Base-by-base conservation (phyloP, 2,329 filamentous ascomycete species). In the Magnaporthiopsis rhizophila region DNA sequence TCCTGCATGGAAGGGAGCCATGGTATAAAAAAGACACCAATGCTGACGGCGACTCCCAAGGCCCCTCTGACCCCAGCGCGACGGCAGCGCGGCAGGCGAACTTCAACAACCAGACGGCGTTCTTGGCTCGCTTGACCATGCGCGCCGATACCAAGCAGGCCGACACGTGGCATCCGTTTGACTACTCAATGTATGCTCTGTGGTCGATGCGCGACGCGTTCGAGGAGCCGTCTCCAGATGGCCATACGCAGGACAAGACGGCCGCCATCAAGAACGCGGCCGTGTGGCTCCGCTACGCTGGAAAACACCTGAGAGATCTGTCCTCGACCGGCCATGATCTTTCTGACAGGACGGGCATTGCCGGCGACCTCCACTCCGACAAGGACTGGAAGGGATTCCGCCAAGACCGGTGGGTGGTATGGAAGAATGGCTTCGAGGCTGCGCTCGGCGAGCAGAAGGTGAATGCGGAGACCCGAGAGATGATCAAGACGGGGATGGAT, bases 151-250 rank as follows among this genome's bases (percentile, higher is more conserved):
- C 34, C 36, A 13, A 58, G n/a, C 21, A 53, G 30, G 21, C 13
- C 30, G 26, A 62, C 59, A 59, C 30, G 24, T 56, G 62, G 11
- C 63, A 65, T 58, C 66, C 68, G 3, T 66, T 72, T 24, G 69
- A 74, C 62, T 72, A 69, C 65, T 70, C 72, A 11, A 58, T 71
- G 28, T 73, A 67, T 36, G 72, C 66, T 9, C 66, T 74, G 13
- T 74, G 73, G 73, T 65, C 66, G 3, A 58, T 74, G 62, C 67
- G 73, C n/a, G 63, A 63, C 1, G 72, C 71, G 3, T 70, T 73
- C 24, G 73, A 74, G 61, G 67, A 68, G 53, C 11, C 36, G 36
- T 18, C 36, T 4, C 36, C 36, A 38, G 15, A 18, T 13, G 3
- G 15, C 3, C 36, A 38, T 15, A 58, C 63, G 7, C 62, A 65